phyloP scores from a whole-genome alignment of 139 green algal genomes.

The Pseudopediastrum boryanum region DNA sequence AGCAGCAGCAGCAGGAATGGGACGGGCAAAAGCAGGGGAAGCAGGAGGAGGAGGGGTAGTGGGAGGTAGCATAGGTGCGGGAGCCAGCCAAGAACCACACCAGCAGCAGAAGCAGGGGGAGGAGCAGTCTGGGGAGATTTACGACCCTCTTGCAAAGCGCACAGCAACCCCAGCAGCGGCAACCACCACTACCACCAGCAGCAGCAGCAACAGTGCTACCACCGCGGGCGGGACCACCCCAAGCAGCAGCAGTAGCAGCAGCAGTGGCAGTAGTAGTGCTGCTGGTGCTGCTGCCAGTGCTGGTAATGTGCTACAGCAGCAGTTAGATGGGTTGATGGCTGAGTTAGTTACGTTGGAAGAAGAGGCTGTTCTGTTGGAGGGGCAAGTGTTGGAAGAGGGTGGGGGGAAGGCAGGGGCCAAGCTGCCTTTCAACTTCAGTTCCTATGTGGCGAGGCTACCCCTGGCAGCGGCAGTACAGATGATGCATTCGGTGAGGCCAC shows the following conservation, averaged over 20 bases:
- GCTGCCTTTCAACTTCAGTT: conserved; percentile 27
- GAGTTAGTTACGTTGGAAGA: conserved; percentile 13
- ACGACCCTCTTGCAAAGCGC: not conserved
- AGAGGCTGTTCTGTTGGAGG: conserved; percentile 16
- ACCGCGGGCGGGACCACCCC: not conserved
- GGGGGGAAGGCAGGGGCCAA: not conserved
- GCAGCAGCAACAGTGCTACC: too few relatives aligned
- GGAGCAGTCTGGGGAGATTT: not conserved
- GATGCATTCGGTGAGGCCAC: conserved; percentile 6
- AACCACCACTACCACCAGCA: too few relatives aligned
- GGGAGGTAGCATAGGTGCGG: not conserved
- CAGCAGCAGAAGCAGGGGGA: conserved; percentile 3
- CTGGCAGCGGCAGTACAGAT: conserved; percentile 22
- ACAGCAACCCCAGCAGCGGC: not conserved
- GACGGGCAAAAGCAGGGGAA: not conserved
- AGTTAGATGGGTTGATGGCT: not conserved
- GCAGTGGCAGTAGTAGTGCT: conserved; percentile 18
- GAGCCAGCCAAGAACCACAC: not conserved
- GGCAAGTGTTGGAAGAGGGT: not conserved
- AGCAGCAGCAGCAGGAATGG: conserved; percentile 13
- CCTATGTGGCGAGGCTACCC: conserved; percentile 30
- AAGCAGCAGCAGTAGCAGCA: conserved; percentile 9
- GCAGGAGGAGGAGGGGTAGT: conserved; percentile 3
- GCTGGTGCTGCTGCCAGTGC: not conserved
- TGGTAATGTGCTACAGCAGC: not conserved